These are phyloP conservation scores for Cryptococcus sp. DNA, from an alignment of 1,284 basidiomycete genomes.

Conservation along the genomic window DNA sequence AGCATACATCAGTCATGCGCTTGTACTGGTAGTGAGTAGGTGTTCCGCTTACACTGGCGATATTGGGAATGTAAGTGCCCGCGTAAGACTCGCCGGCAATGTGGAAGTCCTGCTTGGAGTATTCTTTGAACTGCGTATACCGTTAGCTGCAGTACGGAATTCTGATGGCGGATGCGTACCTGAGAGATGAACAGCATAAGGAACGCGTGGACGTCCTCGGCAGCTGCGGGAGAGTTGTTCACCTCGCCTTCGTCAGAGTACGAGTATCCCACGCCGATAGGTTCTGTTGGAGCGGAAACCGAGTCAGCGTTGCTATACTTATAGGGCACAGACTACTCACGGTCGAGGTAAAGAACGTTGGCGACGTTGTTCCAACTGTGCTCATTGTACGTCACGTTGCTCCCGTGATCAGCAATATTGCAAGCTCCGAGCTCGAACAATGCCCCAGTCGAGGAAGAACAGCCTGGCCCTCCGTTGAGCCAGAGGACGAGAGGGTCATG, in stretches of 20 bases:
- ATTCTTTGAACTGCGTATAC: slow-evolving; percentile 58
- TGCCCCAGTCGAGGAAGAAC: slow-evolving; percentile 66
- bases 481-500: slow-evolving; percentile 81
- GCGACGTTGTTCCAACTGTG: slow-evolving; percentile 70
- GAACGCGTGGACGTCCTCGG: slow-evolving; percentile 84
- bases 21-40: slow-evolving; percentile 1
- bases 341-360: slow-evolving; percentile 51
- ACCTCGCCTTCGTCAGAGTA: slow-evolving; percentile 73
- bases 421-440: slow-evolving; percentile 81
- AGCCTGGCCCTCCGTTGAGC: slow-evolving; percentile 55
- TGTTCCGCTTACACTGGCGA: slow-evolving; percentile 48
- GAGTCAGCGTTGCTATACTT: not conserved
- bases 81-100: slow-evolving; percentile 62
- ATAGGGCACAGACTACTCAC: slow-evolving; percentile 35
- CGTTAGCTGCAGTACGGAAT: not conserved
- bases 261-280: slow-evolving; percentile 84
- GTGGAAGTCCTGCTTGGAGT: slow-evolving; percentile 58
- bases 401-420: slow-evolving; percentile 66
- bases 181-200: slow-evolving; percentile 75
- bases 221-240: slow-evolving; percentile 59
- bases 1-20: slow-evolving; percentile 34
- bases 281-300: slow-evolving; percentile 54
- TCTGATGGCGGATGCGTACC: slow-evolving; percentile 52
- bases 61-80: slow-evolving; percentile 77
- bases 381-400: slow-evolving; percentile 67